phyloP scores from a whole-genome alignment of 306 rosid genomes.

The Sicyos baderoa region DNA sequence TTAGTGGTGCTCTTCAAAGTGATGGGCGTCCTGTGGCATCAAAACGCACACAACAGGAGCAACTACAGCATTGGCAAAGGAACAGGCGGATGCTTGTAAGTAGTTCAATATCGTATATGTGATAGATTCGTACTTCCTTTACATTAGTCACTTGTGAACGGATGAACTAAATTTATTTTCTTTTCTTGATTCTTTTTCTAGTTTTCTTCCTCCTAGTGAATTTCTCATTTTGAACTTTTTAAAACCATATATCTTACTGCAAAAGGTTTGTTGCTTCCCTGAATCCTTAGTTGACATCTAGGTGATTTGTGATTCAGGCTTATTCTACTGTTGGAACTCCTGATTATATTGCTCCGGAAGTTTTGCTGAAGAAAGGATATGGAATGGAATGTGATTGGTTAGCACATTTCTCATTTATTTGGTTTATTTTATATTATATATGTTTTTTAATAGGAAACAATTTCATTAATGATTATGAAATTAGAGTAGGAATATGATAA shows the following conservation, averaged over 20 bases:
- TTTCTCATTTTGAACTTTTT: neutral
- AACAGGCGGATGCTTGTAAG: slow-evolving; percentile 98
- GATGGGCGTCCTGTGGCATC: slow-evolving; percentile 86
- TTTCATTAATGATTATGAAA: too few relatives aligned
- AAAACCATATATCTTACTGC: neutral
- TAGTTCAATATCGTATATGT: slow-evolving; percentile 23
- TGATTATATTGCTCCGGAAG: slow-evolving; percentile 98
- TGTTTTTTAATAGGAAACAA: too few relatives aligned
- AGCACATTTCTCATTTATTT: slow-evolving; percentile 29
- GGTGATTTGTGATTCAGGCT: slow-evolving; percentile 49
- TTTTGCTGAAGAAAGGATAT: slow-evolving; percentile 95
- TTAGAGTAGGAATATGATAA: too few relatives aligned
- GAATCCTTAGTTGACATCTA: neutral
- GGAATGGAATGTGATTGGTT: slow-evolving; percentile 98
- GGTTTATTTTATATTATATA: slow-evolving; percentile 17
- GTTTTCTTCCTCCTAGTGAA: neutral
- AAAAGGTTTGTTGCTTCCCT: neutral
- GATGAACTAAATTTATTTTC: neutral
- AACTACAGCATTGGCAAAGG: slow-evolving; percentile 96
- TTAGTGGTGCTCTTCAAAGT: slow-evolving; percentile 89
- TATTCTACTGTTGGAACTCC: slow-evolving; percentile 99
- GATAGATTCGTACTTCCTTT: slow-evolving; percentile 17
- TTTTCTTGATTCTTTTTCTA: neutral
- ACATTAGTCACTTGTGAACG: slow-evolving; percentile 21
- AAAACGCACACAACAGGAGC: slow-evolving; percentile 95